Conservation (phyloP, 805 yeast genomes). For the Saccharomycopsis fodiens region DNA sequence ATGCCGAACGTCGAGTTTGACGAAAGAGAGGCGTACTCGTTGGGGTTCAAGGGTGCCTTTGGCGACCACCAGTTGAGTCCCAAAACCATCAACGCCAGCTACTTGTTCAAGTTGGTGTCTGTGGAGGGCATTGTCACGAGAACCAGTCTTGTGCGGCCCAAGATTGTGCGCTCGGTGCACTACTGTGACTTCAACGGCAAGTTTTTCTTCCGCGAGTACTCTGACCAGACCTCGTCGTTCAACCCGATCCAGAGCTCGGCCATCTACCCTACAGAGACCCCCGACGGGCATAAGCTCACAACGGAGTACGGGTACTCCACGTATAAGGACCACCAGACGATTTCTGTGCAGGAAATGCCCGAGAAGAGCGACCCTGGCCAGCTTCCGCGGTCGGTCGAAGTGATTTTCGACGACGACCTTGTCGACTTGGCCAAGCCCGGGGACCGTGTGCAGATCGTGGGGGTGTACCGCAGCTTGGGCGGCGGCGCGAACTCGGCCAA, state of each 20-base stretch:
- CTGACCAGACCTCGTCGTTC: slow-evolving; percentile 87
- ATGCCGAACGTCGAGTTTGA: slow-evolving; percentile 45
- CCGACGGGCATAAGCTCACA: slow-evolving; percentile 77
- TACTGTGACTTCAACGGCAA: slow-evolving; percentile 78
- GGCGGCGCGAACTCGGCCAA: slow-evolving; percentile 51
- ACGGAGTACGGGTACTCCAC: slow-evolving; percentile 93
- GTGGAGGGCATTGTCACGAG: slow-evolving; percentile 94
- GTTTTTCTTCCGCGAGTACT: slow-evolving; percentile 85
- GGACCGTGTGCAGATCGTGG: slow-evolving; percentile 89
- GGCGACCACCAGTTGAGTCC: slow-evolving; percentile 86
- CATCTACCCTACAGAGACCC: slow-evolving; percentile 86
- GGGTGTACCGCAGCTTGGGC: slow-evolving; percentile 88
- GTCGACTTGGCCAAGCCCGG: slow-evolving; percentile 94
- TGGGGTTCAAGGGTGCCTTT: slow-evolving; percentile 85
- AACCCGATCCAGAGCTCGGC: slow-evolving; percentile 79
- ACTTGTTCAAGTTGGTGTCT: slow-evolving; percentile 73
- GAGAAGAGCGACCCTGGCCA: slow-evolving; percentile 98
- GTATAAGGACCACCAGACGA: slow-evolving; percentile 88
- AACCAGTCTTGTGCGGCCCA: slow-evolving; percentile 89
- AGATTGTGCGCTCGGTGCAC: slow-evolving; percentile 84
- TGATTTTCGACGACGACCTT: slow-evolving; percentile 88
- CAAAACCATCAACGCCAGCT: slow-evolving; percentile 70
- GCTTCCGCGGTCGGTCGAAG: slow-evolving; percentile 86
- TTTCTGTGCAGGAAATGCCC: slow-evolving; percentile 95
- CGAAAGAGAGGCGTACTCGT: slow-evolving; percentile 56